These are phyloP conservation scores for Paramyrothecium sp. DNA, from an alignment of 2,329 filamentous ascomycete species.

Conservation along the genomic window DNA sequence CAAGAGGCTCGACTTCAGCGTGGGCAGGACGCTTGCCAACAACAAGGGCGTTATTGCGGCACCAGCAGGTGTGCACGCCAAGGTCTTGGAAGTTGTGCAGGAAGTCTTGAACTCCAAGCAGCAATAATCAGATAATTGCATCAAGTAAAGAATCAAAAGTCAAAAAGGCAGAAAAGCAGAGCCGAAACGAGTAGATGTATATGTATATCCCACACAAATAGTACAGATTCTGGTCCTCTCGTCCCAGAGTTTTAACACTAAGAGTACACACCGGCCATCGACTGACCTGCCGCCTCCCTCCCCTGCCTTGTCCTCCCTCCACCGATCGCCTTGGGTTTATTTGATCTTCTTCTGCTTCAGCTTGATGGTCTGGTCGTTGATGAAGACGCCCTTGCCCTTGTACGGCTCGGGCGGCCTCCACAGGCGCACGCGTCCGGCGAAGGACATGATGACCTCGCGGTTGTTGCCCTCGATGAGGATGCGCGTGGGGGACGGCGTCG, in stretches of 20 bases:
- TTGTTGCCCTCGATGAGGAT: conserved; percentile 87
- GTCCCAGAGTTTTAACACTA: background rate
- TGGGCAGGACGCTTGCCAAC: conserved; percentile 78
- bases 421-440: conserved; percentile 81
- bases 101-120: conserved; percentile 59
- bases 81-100: conserved; percentile 80
- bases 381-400: conserved; percentile 98
- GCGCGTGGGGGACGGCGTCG: conserved; percentile 84
- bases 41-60: conserved; percentile 96
- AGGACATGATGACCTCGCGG: conserved; percentile 83
- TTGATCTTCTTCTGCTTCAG: conserved; percentile 98
- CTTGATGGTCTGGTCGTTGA: conserved; percentile 97
- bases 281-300: conserved; percentile 2
- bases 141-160: conserved; percentile 6
- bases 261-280: background rate
- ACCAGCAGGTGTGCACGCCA: conserved; percentile 69
- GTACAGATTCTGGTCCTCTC: background rate
- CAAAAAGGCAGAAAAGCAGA: conserved; percentile 10
- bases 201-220: background rate
- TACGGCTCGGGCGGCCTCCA: conserved; percentile 96
- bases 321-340: conserved; percentile 42
- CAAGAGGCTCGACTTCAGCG: conserved; percentile 80
- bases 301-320: conserved; percentile 2
- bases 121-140: conserved; percentile 7
- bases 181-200: conserved; percentile 2